Base-by-base conservation (phyloP, 768 basidiomycete genomes). In the Ramaria sp. region DNA sequence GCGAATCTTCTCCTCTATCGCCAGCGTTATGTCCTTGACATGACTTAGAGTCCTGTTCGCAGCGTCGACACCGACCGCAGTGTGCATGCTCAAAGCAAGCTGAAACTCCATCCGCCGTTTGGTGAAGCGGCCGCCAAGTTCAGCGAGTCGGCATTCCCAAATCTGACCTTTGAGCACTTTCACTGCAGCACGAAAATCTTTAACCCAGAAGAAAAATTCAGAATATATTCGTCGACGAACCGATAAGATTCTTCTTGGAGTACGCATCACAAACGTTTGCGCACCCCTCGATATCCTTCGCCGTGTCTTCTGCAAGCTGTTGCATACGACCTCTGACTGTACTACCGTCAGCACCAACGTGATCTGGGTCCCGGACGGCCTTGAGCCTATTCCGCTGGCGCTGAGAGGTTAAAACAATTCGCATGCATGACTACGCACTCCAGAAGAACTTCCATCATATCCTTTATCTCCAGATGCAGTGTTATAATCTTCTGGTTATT, bases 401-500 rank as follows among this genome's bases (percentile, higher is more conserved):
- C 13, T 34, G 7, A 34, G 13, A 34, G 8, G 32, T 13, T 34
- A 13, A 9, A 9, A 34, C 3, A 3, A 13, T 34, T 34, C 3
- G 32, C 9, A 34, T 34, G 9, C 32, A 34, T 9, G 37, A 7
- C n/a, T 1, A 61, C 74, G 6, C 50, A 74, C 76, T 75, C 69
- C 16, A 75, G 65, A 15, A 79, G 68, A 2, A 67, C 67, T 12
- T 61, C 54, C 71, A 79, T 74, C 67, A 76, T 70, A 42, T 77
- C 69, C 55, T 67, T 69, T 76, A 79, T 80, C 56, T 76, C 71
- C 7, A 72, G 61, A 38, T 74, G 73, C 6, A 81, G 64, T 3
- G 68, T 64, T 2, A 71, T 55, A 5, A 78, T 69, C 57, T 76
- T 78, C 54, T 69, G 70, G 50, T 79, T 73, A 52, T 81, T 80